Evolutionary conservation across 1,139 yeast genomes (phyloP), one percentile per base, ranked within the genome.

Genomic region (Lodderomyces jiufengensis): DNA sequence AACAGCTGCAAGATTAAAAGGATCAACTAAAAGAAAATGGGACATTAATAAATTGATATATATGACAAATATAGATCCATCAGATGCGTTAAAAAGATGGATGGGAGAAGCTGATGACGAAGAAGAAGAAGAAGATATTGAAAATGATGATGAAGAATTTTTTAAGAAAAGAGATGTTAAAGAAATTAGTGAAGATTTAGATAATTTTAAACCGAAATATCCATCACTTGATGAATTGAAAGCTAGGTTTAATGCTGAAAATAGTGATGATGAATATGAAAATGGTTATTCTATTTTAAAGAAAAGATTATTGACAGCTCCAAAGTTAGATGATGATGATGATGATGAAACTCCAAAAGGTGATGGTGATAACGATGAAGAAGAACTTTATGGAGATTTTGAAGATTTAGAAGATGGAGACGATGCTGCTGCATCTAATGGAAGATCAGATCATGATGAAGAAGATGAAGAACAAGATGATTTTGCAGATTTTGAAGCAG

Each of bases 1-100:
- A 4, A 55, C 77, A 22, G 84, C 84, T 3, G 52, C 65, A 4
- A 74, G 63, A 45, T 55, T 76, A 21, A 62, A 59, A 38, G 75
- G 76, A 4, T 47, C 63, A 8, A 44, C 55, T 18, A 52, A 50
- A 44, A 57, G 77, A 68, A 63, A 67, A 43, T 85, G 95, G 90
- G 85, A 92, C 55, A 77, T 92, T 43, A 80, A 84, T 50, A 86
- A 84, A 53, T 64, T 92, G 38, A 64, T 92, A 9, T 92, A 92
- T 55, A 70, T 84, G 76, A 78, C 80, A 38, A 84, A 84, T 47
- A 66, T 87, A 29, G 76, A 80, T 7, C 92, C 97, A 1, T 66
- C 65, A 0, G 95, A 85, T 37, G 96, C 78, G 20, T 65, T 90
- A 32, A 68, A 65, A 33, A 76, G 92, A 57, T 90, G 97, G 95